Base-by-base conservation (phyloP, 2,329 filamentous ascomycete species). In the Neonectria faginata region DNA sequence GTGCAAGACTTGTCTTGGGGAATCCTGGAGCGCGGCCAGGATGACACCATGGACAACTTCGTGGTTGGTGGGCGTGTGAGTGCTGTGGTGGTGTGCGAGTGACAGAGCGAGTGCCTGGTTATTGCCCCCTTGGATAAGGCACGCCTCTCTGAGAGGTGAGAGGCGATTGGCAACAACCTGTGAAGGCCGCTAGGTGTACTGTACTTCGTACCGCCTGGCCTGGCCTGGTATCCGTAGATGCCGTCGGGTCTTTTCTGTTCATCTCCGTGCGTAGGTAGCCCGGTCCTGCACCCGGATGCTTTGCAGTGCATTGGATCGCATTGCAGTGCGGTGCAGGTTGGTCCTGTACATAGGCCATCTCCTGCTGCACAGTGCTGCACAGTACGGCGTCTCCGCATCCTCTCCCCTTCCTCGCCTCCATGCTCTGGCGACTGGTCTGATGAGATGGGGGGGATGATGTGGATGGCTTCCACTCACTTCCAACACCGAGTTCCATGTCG, bases 31-130 rank as follows among this genome's bases (percentile, higher is more conserved):
- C 60, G 56, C 62, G n/a, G 60, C 65, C 65, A 67, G 69, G 66
- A 71, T 68, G 69, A 64, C 72, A 69, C 72, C 71, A 74, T 66
- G 62, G 60, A 56, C 47, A 45, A 70, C 70, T 71, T 74, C 72
- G 72, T 74, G 72, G 74, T 73, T 72, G 65, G 67, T 66, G 69
- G 63, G 70, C 62, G 59, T 67, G 67, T 54, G 64, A 57, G 56
- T 33, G 52, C 33, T 20, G 56, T 63, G 67, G 54, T 67, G 62
- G 62, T 68, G 60, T 60, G 55, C 36, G 48, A 22, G 47, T 60
- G 63, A 52, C 48, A 41, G 42, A 52, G 31, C 18, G 50, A 10
- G 62, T 39, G 39, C 57, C 53, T 47, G 50, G 29, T 29, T 29
- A 51, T 29, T 29, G 27, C 31, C 18, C 47, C 48, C 48, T 51